Conservation (phyloP, 2,329 filamentous ascomycete species). For the Botrytis pseudocinerea region DNA sequence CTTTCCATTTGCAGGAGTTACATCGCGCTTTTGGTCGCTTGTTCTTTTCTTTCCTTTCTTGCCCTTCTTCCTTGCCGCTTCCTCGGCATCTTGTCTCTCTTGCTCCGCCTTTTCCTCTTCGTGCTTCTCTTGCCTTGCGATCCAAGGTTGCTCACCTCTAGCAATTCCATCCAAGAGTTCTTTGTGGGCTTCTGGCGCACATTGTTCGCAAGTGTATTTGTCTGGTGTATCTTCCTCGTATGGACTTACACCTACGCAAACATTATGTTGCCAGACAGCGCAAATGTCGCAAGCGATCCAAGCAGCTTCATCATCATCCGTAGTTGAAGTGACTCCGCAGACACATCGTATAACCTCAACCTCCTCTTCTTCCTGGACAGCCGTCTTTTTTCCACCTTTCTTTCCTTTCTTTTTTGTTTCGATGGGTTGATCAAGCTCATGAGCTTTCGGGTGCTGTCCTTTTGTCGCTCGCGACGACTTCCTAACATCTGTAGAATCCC, state of each 20-base stretch:
- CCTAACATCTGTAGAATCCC: constrained; percentile 52
- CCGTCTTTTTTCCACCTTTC: constrained; percentile 56
- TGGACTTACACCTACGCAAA: constrained; percentile 83
- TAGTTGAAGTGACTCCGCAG: constrained; percentile 82
- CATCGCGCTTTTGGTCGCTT: constrained; percentile 59
- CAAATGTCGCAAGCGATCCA: constrained; percentile 97
- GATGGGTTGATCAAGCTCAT: constrained; percentile 65
- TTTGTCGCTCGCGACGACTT: constrained; percentile 94
- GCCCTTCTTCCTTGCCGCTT: constrained; percentile 48
- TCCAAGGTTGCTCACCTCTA: constrained; percentile 85
- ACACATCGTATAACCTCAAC: constrained; percentile 81
- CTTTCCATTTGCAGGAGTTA: constrained; percentile 44
- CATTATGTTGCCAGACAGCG: constrained; percentile 94
- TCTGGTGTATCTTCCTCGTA: constrained; percentile 75
- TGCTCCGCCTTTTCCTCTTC: constrained; percentile 59
- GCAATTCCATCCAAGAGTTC: constrained; percentile 76
- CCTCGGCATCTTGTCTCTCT: constrained; percentile 50
- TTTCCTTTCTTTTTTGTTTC: constrained; percentile 52
- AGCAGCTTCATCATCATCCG: constrained; percentile 81
- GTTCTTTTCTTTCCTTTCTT: constrained; percentile 63
- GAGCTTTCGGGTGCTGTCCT: constrained; percentile 89
- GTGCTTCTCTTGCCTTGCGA: constrained; percentile 62
- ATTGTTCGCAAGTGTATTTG: constrained; percentile 90
- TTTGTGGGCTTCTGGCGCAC: constrained; percentile 76
- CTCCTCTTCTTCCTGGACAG: constrained; percentile 49